Evolutionary conservation across 2,329 filamentous ascomycete species (phyloP).

Genomic region (Verticillium klebahnii): DNA sequence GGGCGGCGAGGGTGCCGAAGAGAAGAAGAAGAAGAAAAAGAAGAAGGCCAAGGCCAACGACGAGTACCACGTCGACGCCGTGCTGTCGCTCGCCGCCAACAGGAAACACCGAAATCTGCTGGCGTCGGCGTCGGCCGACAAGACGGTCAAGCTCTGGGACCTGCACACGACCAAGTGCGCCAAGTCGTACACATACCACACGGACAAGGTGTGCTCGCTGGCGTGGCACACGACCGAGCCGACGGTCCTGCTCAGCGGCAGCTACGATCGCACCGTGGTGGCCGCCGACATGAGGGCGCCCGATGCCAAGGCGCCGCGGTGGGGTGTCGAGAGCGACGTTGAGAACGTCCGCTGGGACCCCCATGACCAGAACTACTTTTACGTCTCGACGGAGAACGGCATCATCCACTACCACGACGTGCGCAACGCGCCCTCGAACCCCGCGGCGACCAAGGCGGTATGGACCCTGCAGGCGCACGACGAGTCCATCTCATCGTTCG

Average conservation of each 20-base stretch:
- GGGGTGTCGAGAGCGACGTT: constrained; percentile 94
- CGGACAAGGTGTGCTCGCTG: constrained; percentile 94
- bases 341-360: constrained; percentile 92
- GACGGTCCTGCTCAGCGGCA: constrained; percentile 85
- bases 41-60: constrained; percentile 91
- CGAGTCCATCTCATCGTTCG: constrained; percentile 84
- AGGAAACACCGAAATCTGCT: constrained; percentile 90
- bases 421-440: constrained; percentile 68
- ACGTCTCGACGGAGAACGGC: constrained; percentile 87
- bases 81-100: constrained; percentile 88
- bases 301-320: constrained; percentile 73
- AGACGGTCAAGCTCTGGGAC: constrained; percentile 98
- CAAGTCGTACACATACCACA: constrained; percentile 93
- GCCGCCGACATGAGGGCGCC: constrained; percentile 96
- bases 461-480: constrained; percentile 98
- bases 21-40: constrained; percentile 75
- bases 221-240: constrained; percentile 88
- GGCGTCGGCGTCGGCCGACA: constrained; percentile 91
- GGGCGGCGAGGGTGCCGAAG: constrained; percentile 49
- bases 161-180: constrained; percentile 87
- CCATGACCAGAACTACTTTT: constrained; percentile 91
- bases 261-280: constrained; percentile 90
- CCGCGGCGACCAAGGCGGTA: constrained; percentile 73
- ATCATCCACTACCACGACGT: constrained; percentile 90
- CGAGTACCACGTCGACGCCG: constrained; percentile 88